These are phyloP conservation scores for Stachybotrys chartarum DNA, from an alignment of 2,329 filamentous ascomycete species.

Conservation along the genomic window DNA sequence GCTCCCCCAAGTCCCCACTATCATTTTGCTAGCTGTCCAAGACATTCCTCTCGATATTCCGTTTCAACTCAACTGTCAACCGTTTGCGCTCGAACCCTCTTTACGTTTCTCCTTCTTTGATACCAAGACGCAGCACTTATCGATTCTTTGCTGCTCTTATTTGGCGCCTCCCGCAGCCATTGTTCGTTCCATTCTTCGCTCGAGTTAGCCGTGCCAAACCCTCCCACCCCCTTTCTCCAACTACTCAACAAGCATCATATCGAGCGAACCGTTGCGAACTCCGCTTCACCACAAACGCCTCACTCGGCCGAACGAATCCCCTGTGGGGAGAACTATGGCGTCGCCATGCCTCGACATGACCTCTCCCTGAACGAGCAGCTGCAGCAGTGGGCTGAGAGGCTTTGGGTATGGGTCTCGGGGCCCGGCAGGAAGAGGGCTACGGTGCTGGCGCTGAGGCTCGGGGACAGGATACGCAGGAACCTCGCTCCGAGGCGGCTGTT, in stretches of 20 bases:
- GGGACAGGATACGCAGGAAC: constrained; percentile 29
- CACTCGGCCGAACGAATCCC: not conserved
- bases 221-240: no score
- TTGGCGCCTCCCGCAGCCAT: no score
- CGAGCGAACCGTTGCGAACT: no score
- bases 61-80: not conserved
- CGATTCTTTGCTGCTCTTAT: no score
- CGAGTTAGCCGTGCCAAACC: no score
- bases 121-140: no score
- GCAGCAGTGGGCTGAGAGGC: constrained; percentile 17
- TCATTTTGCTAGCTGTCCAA: not conserved
- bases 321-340: not conserved
- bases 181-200: no score
- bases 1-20: not conserved
- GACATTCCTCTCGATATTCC: not conserved
- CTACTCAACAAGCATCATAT: no score
- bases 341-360: constrained; percentile 16
- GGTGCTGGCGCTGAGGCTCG: constrained; percentile 17
- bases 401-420: constrained; percentile 35
- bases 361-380: constrained; percentile 15
- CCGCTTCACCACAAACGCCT: not conserved
- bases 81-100: no score
- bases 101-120: no score
- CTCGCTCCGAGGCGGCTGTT: constrained; percentile 44
- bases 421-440: constrained; percentile 29